These are phyloP conservation scores for Nemania sp. DNA, from an alignment of 2,329 filamentous ascomycete genomes.

Conservation along the genomic window DNA sequence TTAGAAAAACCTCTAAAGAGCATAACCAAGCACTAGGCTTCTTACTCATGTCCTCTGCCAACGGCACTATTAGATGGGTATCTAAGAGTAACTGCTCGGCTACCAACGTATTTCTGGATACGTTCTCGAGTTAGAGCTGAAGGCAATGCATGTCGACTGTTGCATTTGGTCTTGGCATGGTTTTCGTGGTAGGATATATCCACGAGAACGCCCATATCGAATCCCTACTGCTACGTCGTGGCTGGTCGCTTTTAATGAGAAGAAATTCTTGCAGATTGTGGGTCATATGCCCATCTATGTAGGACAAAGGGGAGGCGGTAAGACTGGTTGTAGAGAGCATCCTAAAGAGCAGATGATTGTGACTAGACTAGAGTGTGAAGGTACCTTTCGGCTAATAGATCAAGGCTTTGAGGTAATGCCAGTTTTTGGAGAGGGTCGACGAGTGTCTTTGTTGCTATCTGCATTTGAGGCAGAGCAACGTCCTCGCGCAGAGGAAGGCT, in stretches of 20 bases:
- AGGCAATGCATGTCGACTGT: constrained; percentile 43
- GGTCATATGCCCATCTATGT: constrained; percentile 40
- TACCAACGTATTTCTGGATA: constrained; percentile 53
- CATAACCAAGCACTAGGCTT: constrained; percentile 50
- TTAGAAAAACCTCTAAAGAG: constrained; percentile 5
- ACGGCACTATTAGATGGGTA: constrained; percentile 46
- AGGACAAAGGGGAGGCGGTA: too few relatives aligned
- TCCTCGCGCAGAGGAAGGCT: not conserved
- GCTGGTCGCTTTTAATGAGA: constrained; percentile 39
- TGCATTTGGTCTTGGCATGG: constrained; percentile 46
- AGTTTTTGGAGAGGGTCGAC: not conserved
- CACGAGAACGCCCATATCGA: constrained; percentile 46
- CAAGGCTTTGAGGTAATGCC: not conserved
- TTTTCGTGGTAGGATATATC: constrained; percentile 52
- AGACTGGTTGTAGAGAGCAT: too few relatives aligned
- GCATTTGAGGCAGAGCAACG: not conserved
- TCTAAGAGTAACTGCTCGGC: constrained; percentile 53
- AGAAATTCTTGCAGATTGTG: constrained; percentile 44
- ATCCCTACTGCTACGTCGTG: constrained; percentile 33
- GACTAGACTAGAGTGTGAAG: not conserved
- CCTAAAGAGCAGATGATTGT: not conserved
- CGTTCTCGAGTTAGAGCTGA: constrained; percentile 45
- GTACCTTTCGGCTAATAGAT: not conserved
- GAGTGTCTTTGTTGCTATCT: not conserved
- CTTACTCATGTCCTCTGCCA: constrained; percentile 45